phyloP scores from a whole-genome alignment of 129 eudicot species.

The Chrysanthemum makinoi region DNA sequence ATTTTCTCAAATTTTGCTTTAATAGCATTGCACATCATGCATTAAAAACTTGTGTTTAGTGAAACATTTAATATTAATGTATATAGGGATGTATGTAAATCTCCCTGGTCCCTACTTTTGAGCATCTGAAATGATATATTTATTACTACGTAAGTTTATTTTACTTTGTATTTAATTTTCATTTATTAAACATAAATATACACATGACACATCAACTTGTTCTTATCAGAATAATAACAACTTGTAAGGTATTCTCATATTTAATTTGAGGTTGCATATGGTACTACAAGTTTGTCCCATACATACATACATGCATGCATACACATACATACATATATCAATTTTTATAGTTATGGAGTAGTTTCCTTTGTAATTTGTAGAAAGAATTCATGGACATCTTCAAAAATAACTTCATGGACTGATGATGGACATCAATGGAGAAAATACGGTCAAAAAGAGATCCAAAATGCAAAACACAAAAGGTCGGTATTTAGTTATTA shows the following conservation, averaged over 20 bases:
- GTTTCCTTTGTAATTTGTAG: constrained; percentile 25
- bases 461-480: constrained; percentile 44
- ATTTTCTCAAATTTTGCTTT: no score
- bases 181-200: no score
- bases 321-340: neutral
- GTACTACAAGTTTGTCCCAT: neutral
- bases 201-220: no score
- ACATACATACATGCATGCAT: neutral
- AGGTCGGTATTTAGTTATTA: constrained; percentile 25
- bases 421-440: constrained; percentile 73
- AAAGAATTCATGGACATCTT: constrained; percentile 24
- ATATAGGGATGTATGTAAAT: no score
- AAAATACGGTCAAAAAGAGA: constrained; percentile 65
- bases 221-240: no score
- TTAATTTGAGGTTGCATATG: neutral
- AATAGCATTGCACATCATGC: no score
- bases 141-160: no score
- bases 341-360: neutral
- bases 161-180: no score
- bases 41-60: no score
- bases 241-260: neutral
- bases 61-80: no score
- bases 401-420: constrained; percentile 9
- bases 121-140: no score
- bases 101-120: no score